Conservation (phyloP, 177 flowering plant species). For the Vitis hybrid region DNA sequence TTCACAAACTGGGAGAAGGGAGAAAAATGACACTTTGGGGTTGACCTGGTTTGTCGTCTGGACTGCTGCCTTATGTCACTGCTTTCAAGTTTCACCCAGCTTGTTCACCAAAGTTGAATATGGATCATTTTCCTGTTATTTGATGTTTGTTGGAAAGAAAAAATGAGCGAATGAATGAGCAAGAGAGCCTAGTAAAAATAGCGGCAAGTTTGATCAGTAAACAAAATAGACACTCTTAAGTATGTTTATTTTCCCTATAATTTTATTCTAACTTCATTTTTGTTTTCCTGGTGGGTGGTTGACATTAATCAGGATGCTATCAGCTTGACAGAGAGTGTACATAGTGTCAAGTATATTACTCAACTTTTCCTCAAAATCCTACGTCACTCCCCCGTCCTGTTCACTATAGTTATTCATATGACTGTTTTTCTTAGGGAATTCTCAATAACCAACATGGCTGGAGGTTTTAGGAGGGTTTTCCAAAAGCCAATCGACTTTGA, state of each 20-base stretch:
- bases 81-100: no score
- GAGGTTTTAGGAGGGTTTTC: conserved; percentile 81
- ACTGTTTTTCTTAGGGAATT: conserved; percentile 62
- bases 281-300: conserved; percentile 4
- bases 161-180: no score
- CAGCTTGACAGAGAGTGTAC: conserved; percentile 68
- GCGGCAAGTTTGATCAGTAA: no score
- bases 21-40: no score
- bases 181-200: no score
- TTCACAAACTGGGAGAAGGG: no score
- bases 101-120: no score
- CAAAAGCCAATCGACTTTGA: conserved; percentile 82
- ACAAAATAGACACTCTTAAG: neutral
- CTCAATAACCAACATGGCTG: conserved; percentile 82
- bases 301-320: conserved; percentile 59
- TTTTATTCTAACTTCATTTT: neutral
- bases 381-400: neutral
- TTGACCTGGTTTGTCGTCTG: no score
- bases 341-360: conserved; percentile 66
- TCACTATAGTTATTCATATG: conserved; percentile 5
- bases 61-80: no score
- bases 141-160: no score
- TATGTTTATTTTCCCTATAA: neutral
- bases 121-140: no score
- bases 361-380: neutral